These are phyloP conservation scores for Phytophthora foliorum DNA, from an alignment of 352 stramenopile species.

Conservation along the genomic window DNA sequence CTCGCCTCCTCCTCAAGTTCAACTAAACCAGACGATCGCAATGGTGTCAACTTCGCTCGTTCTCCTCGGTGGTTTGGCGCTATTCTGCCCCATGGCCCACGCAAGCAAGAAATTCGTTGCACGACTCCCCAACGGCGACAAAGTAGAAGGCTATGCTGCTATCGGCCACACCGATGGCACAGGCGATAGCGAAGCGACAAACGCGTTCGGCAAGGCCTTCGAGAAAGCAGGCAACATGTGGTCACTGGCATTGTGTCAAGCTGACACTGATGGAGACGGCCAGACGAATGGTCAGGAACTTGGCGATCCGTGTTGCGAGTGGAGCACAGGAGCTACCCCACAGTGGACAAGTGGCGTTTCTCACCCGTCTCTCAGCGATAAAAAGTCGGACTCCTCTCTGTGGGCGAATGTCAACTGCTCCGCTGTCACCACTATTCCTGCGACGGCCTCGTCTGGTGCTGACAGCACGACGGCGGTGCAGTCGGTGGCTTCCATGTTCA, in stretches of 20 bases:
- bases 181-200: slow-evolving; percentile 1
- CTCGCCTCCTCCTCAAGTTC: neutral
- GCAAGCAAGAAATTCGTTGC: slow-evolving; percentile 11
- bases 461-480: neutral
- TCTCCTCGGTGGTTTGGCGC: neutral
- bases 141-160: neutral
- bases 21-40: neutral
- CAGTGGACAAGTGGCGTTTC: slow-evolving; percentile 13
- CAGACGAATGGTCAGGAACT: slow-evolving; percentile 17
- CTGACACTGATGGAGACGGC: slow-evolving; percentile 14
- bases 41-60: slow-evolving; percentile 19
- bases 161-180: slow-evolving; percentile 15
- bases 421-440: neutral
- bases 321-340: neutral
- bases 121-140: slow-evolving; percentile 8
- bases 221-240: slow-evolving; percentile 11
- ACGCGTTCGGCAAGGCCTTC: slow-evolving; percentile 10
- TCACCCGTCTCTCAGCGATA: slow-evolving; percentile 6
- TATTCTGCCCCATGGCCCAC: neutral
- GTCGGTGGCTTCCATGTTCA: slow-evolving; percentile 1
- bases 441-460: neutral
- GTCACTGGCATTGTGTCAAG: slow-evolving; percentile 10
- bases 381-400: slow-evolving; percentile 1
- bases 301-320: slow-evolving; percentile 11
- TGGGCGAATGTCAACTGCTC: slow-evolving; percentile 18